These are phyloP conservation scores for Naganishia kalamii DNA, from an alignment of 768 basidiomycete genomes.

Conservation along the genomic window DNA sequence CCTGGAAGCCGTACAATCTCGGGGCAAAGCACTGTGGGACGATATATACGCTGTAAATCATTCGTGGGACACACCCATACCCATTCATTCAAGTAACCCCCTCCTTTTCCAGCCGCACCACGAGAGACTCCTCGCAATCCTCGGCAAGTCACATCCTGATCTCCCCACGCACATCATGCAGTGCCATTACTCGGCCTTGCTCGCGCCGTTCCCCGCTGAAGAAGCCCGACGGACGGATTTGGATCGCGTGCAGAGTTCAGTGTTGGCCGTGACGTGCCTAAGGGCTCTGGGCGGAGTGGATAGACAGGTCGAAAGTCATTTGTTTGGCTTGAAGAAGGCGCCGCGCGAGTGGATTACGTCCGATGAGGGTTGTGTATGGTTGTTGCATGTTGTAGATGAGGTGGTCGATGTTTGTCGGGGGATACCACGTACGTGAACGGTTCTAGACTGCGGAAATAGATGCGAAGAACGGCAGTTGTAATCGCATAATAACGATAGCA, in stretches of 20 bases:
- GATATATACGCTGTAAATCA: slow-evolving; percentile 18
- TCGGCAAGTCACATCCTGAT: slow-evolving; percentile 5
- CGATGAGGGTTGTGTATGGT: slow-evolving; percentile 16
- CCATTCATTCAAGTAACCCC: neutral
- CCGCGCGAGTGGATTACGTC: neutral
- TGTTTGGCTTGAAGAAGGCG: slow-evolving; percentile 21
- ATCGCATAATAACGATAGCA: too few species aligned
- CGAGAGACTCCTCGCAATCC: slow-evolving; percentile 8
- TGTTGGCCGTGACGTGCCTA: slow-evolving; percentile 8
- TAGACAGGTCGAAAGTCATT: slow-evolving; percentile 17
- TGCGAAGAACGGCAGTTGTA: neutral
- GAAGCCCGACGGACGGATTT: slow-evolving; percentile 19
- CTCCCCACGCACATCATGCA: slow-evolving; percentile 34
- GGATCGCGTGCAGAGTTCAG: neutral
- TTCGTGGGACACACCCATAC: neutral
- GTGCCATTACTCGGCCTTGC: slow-evolving; percentile 36
- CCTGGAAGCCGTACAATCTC: neutral
- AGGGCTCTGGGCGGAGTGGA: slow-evolving; percentile 18
- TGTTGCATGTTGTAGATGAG: slow-evolving; percentile 5
- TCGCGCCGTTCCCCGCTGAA: slow-evolving; percentile 10
- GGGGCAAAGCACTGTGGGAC: slow-evolving; percentile 7
- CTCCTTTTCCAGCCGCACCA: slow-evolving; percentile 14
- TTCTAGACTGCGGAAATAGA: too few species aligned
- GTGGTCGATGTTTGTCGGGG: neutral
- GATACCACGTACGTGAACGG: neutral